These are phyloP conservation scores for Mrakia blollopis DNA, from an alignment of 768 basidiomycete genomes.

Conservation along the genomic window DNA sequence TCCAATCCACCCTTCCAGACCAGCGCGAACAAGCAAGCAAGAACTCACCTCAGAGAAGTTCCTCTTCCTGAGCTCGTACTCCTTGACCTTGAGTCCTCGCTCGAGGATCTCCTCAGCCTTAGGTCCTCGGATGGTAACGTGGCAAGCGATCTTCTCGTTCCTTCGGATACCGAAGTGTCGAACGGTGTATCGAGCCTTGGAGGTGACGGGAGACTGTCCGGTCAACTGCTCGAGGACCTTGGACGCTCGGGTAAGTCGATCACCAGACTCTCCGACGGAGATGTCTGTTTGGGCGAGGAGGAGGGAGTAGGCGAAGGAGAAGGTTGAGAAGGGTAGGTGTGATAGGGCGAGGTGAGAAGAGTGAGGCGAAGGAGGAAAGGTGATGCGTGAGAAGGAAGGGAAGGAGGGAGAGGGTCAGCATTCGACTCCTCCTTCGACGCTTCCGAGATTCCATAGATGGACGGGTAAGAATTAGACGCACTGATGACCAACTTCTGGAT, in stretches of 20 bases:
- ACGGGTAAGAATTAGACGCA: constrained; percentile 51
- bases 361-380: too few relatives aligned
- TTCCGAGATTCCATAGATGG: background rate
- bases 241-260: constrained; percentile 96
- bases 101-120: constrained; percentile 99
- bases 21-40: too few relatives aligned
- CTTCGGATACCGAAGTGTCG: constrained; percentile 98
- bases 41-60: constrained; percentile 36
- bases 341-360: background rate
- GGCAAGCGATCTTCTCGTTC: constrained; percentile 98
- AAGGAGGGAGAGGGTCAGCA: background rate
- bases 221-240: constrained; percentile 99
- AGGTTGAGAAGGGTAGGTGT: background rate
- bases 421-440: background rate
- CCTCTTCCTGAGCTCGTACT: constrained; percentile 89
- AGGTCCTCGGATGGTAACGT: constrained; percentile 86
- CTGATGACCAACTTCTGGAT: constrained; percentile 99
- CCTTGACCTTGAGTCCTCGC: constrained; percentile 98
- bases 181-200: constrained; percentile 99
- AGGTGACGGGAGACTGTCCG: constrained; percentile 97
- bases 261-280: constrained; percentile 99
- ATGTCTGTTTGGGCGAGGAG: constrained; percentile 65
- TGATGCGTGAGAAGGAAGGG: background rate
- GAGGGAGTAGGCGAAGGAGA: background rate
- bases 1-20: too few relatives aligned